Evolutionary conservation across 2,329 filamentous ascomycete species (phyloP), one percentile per base, ranked within the genome.

Genomic region (Fusarium sp.): DNA sequence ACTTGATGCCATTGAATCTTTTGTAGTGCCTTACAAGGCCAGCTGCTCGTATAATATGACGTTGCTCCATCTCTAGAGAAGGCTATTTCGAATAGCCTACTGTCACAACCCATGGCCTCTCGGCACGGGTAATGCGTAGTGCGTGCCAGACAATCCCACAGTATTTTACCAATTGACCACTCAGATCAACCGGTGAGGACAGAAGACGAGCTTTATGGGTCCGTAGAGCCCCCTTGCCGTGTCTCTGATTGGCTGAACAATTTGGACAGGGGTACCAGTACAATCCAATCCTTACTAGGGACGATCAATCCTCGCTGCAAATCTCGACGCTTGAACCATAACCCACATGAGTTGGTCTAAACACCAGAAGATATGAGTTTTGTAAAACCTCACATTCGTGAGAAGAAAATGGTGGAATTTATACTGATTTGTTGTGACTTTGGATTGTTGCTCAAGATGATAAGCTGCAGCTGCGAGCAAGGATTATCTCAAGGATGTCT

Each of bases 401-500:
- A 32, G 19, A 25, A 53, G 19, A 53, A 10, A 18, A 58, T 19
- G 18, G 40, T n/a, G 35, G 33, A 46, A 35, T 33, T 46, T 38
- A 19, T 47, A 37, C 12, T 33, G 15, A 33, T 30, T 49, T 47
- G 16, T 33, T 28, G 28, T n/a, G 28, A 32, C 6, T 25, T 38
- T 37, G 19, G n/a, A 30, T 23, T 44, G 11, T 23, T 37, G 37
- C 23, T 59, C 46, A 59, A 65, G 16, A 67, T 60, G 49, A 28
- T 35, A 44, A 61, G 46, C 60, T 56, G 43, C 54, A 63, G 33
- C 42, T 69, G 37, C 30, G 47, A 62, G 15, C 67, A 71, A 67
- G 60, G 37, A 68, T 46, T 12, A 40, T 52, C 57, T 44, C 32
- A 73, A 71, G 71, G 63, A 59, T 72, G 71, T 73, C 71, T 74